Percentiles rank a stretch among this genome's conserved stretches.
These are phyloP conservation scores for Didymella sp. DNA, from an alignment of 2,329 filamentous ascomycete species.

Conservation along the genomic window DNA sequence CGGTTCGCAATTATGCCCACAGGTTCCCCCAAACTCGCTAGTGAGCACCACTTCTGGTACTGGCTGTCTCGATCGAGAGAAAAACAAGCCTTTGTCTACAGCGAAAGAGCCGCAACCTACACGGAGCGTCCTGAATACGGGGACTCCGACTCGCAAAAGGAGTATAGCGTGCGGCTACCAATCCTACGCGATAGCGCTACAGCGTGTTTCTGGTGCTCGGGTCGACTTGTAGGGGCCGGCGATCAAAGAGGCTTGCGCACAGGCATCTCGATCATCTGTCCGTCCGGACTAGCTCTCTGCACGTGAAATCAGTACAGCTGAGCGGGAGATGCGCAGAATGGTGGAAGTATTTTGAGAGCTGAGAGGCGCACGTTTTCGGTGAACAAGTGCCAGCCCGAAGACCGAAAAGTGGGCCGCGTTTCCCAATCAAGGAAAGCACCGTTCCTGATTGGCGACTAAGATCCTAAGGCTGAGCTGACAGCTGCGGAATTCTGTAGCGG, in stretches of 20 bases:
- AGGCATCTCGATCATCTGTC: not conserved
- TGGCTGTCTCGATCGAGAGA: not conserved
- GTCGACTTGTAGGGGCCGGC: constrained; percentile 10
- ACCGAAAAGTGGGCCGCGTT: not conserved
- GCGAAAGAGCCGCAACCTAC: constrained; percentile 6
- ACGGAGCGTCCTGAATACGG: constrained; percentile 7
- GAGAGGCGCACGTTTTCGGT: constrained; percentile 1
- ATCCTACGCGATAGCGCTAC: constrained; percentile 10
- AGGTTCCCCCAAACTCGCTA: not conserved
- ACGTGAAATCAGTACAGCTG: constrained; percentile 9
- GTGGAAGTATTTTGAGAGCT: constrained; percentile 8
- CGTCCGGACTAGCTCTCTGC: not conserved
- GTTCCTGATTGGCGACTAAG: not conserved
- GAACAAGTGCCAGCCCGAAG: not conserved
- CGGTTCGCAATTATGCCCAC: not conserved
- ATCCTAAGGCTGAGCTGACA: constrained; percentile 14
- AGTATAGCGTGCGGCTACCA: constrained; percentile 11
- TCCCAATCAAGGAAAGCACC: constrained; percentile 3
- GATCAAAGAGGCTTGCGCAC: constrained; percentile 11
- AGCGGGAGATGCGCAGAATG: constrained; percentile 3
- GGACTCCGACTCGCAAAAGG: constrained; percentile 5
- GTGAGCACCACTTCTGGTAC: not conserved
- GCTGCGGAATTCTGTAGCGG: constrained; percentile 1
- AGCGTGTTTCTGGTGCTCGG: constrained; percentile 4
- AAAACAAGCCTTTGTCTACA: constrained; percentile 9